phyloP scores from a whole-genome alignment of 441 rosid species.

The Eruca vesicaria region DNA sequence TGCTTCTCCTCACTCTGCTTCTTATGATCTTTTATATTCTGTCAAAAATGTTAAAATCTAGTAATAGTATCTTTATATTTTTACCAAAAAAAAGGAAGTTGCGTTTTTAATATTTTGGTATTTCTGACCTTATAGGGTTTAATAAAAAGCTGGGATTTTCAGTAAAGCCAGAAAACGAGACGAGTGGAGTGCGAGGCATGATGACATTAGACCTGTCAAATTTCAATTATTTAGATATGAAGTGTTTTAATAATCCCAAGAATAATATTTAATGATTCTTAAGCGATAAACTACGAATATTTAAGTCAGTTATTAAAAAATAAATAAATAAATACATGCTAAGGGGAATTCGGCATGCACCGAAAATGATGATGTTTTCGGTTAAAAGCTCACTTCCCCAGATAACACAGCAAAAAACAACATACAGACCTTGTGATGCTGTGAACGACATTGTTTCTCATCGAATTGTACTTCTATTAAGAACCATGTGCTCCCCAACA shows the following conservation, averaged over 20 bases:
- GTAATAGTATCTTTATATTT: too few species aligned
- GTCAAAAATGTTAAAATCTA: too few species aligned
- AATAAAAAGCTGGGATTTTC: constrained; percentile 27
- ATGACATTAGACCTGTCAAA: constrained; percentile 47
- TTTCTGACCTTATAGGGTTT: background rate
- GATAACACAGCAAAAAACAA: constrained; percentile 20
- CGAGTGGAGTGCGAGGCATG: constrained; percentile 45
- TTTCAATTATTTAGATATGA: constrained; percentile 33
- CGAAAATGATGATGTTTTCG: constrained; percentile 35
- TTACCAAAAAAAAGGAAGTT: too few species aligned
- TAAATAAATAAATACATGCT: background rate
- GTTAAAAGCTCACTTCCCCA: constrained; percentile 30
- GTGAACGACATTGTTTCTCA: constrained; percentile 16
- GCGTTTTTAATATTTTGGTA: background rate
- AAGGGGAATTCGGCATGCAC: constrained; percentile 35
- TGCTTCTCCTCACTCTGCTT: too few species aligned
- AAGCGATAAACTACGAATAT: constrained; percentile 5
- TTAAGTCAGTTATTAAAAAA: constrained; percentile 14
- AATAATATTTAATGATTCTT: constrained; percentile 17
- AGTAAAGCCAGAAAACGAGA: constrained; percentile 41
- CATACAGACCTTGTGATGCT: constrained; percentile 23
- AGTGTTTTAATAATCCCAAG: constrained; percentile 41
- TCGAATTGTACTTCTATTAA: constrained; percentile 23
- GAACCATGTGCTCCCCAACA: constrained; percentile 38
- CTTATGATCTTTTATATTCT: too few species aligned